A percentile compares a stretch with the other conserved stretches of the same genome.
Evolutionary conservation across 2,329 filamentous ascomycete species (phyloP).

Genomic region (Mycosphaerella sp.): DNA sequence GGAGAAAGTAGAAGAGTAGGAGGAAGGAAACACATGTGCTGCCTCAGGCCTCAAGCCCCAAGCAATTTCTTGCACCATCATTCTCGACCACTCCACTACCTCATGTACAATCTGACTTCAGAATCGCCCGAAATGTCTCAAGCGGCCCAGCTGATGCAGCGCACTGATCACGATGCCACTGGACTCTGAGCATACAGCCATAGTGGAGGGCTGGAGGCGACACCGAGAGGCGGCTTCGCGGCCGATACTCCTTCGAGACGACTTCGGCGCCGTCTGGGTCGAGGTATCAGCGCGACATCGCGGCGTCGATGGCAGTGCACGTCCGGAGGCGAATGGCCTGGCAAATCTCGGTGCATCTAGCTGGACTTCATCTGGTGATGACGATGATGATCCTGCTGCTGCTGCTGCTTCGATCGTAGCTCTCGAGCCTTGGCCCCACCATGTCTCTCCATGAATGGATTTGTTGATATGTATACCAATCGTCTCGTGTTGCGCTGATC

Average conservation of each 20-base stretch:
- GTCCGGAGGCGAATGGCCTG: constrained; percentile 3
- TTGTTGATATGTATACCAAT: constrained; percentile 1
- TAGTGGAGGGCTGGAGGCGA: background rate
- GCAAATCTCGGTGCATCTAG: constrained; percentile 9
- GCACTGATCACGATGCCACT: background rate
- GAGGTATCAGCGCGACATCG: background rate
- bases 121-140: background rate
- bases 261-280: constrained; percentile 2
- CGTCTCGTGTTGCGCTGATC: background rate
- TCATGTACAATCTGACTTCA: background rate
- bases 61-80: no score
- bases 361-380: background rate
- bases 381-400: background rate
- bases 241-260: background rate
- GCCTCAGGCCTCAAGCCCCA: background rate
- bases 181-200: background rate
- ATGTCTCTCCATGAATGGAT: background rate
- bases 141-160: background rate
- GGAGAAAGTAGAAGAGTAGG: background rate
- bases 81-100: no score
- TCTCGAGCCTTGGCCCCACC: background rate
- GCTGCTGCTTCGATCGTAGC: background rate
- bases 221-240: background rate
- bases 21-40: background rate
- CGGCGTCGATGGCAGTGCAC: constrained; percentile 4